Evolutionary conservation across 2,329 filamentous ascomycete species (phyloP).

Genomic region (Talaromyces amestolkiae): DNA sequence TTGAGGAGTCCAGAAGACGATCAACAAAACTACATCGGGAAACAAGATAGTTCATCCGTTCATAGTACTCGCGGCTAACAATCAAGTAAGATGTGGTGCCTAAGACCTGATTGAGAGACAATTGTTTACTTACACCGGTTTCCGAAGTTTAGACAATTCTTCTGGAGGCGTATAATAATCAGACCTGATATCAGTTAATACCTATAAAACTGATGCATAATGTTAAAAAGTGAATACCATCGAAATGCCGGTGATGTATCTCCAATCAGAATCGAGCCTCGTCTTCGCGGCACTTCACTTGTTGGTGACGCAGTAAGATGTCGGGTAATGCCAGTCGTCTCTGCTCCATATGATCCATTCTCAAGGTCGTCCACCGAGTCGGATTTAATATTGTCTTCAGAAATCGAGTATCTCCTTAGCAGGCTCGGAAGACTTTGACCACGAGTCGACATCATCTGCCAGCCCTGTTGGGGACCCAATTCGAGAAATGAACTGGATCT

Average conservation of each 20-base stretch:
- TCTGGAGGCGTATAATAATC: constrained; percentile 80
- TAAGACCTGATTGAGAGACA: background rate
- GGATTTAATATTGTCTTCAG: background rate
- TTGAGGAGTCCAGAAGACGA: constrained; percentile 79
- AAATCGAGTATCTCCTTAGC: constrained; percentile 25
- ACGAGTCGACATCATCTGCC: constrained; percentile 38
- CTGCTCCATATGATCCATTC: background rate
- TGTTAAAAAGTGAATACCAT: constrained; percentile 52
- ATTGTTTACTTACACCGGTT: constrained; percentile 55
- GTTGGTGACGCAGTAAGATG: background rate
- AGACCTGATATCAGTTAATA: constrained; percentile 48
- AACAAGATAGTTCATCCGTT: constrained; percentile 82
- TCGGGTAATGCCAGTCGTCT: background rate
- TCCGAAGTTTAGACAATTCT: constrained; percentile 68
- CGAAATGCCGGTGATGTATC: constrained; percentile 80
- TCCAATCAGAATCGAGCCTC: constrained; percentile 79
- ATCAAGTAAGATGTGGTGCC: background rate
- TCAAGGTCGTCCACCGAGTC: constrained; percentile 1
- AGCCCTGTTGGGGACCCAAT: constrained; percentile 33
- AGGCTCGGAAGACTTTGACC: constrained; percentile 38
- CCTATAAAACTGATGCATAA: background rate
- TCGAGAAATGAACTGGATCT: constrained; percentile 26
- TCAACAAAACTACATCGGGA: constrained; percentile 95
- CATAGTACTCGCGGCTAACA: constrained; percentile 75
- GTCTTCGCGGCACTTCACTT: constrained; percentile 9